Conservation (phyloP, 2,329 filamentous ascomycete genomes). For the Cladosporium sp. region DNA sequence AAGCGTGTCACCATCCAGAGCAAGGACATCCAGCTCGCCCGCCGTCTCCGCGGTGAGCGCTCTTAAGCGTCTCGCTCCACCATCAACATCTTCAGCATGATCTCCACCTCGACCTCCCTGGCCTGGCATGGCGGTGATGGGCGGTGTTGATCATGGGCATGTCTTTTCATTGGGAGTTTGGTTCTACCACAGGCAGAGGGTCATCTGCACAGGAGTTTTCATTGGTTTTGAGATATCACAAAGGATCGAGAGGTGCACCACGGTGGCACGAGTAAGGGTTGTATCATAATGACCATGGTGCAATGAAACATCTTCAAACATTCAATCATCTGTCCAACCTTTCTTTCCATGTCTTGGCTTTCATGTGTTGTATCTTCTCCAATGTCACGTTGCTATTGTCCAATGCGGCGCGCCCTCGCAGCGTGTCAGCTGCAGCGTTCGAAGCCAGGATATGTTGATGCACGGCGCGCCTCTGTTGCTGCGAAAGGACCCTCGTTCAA, state of each 20-base stretch:
- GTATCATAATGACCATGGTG: constrained; percentile 40
- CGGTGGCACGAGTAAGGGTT: constrained; percentile 18
- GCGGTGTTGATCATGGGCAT: constrained; percentile 24
- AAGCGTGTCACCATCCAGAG: constrained; percentile 89
- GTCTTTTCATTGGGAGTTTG: constrained; percentile 21
- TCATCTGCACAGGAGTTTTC: constrained; percentile 17
- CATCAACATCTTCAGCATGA: constrained; percentile 20
- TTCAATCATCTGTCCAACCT: not conserved
- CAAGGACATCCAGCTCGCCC: constrained; percentile 92
- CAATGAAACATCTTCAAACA: constrained; percentile 17
- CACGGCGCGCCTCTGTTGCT: too few species aligned
- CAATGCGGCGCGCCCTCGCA: too few species aligned
- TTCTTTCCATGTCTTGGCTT: not conserved
- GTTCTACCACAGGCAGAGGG: constrained; percentile 21
- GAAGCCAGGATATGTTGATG: too few species aligned
- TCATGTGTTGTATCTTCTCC: too few species aligned
- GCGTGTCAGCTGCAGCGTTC: too few species aligned
- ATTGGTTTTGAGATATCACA: constrained; percentile 32
- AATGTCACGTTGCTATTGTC: too few species aligned
- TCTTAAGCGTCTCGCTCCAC: constrained; percentile 38
- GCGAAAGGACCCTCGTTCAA: too few species aligned
- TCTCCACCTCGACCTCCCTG: constrained; percentile 28
- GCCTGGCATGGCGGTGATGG: constrained; percentile 27
- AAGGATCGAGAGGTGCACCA: constrained; percentile 22
- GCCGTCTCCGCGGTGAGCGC: constrained; percentile 52